Percentiles rank a stretch among this genome's conserved stretches.
Conservation (phyloP, 1,139 yeast species). For the Pichia sp. region DNA sequence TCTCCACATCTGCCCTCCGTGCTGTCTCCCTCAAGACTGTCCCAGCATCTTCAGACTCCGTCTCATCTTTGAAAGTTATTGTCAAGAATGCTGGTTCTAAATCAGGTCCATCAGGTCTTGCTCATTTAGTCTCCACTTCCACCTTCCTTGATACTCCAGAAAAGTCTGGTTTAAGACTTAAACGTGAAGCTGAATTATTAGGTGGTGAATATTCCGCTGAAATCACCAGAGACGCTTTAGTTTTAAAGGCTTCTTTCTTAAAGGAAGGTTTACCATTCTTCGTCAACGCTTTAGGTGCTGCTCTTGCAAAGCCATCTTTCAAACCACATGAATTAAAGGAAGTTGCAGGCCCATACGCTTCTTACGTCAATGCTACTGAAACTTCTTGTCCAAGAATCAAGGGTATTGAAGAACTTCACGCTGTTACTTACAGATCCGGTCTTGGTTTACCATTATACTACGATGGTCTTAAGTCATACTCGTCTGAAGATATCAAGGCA, state of each 20-base stretch:
- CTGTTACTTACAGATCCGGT: conserved; percentile 81
- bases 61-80: conserved; percentile 65
- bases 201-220: conserved; percentile 76
- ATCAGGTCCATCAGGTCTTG: conserved; percentile 64
- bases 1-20: conserved; percentile 20
- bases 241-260: conserved; percentile 78
- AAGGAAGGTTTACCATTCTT: conserved; percentile 89
- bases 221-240: conserved; percentile 82
- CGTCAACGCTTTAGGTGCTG: conserved; percentile 82
- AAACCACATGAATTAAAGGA: conserved; percentile 83
- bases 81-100: conserved; percentile 91
- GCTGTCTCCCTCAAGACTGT: conserved; percentile 43
- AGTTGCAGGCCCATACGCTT: conserved; percentile 77
- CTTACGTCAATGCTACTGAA: conserved; percentile 53
- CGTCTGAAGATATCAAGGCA: conserved; percentile 63
- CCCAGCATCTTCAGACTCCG: conserved; percentile 37
- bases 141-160: conserved; percentile 80
- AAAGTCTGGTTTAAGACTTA: conserved; percentile 88
- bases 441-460: conserved; percentile 82
- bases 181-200: conserved; percentile 91
- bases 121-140: conserved; percentile 84
- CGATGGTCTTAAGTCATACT: conserved; percentile 49
- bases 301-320: conserved; percentile 68
- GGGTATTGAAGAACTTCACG: conserved; percentile 80
- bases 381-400: conserved; percentile 49